A percentile compares a stretch with the other conserved stretches of the same genome.
Conservation (phyloP, 2,329 filamentous ascomycete genomes). For the Corynespora cassiicola region DNA sequence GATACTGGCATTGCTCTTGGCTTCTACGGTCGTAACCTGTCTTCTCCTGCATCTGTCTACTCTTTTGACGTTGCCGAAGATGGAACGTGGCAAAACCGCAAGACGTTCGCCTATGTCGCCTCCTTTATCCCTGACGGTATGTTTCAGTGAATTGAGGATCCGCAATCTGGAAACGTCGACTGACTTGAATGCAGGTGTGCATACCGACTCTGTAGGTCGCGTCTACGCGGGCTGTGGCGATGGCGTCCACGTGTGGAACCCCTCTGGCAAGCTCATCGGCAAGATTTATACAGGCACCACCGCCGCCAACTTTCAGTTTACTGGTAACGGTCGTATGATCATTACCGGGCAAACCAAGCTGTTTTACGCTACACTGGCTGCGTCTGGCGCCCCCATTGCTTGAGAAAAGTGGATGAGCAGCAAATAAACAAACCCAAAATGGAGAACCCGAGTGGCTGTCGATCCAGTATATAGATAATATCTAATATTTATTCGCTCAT, state of each 20-base stretch:
- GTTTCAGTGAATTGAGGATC: not conserved
- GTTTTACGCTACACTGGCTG: constrained; percentile 27
- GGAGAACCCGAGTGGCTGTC: too few relatives aligned
- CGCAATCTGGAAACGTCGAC: too few relatives aligned
- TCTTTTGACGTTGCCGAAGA: constrained; percentile 26
- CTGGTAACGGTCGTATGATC: constrained; percentile 29
- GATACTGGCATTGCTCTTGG: constrained; percentile 42
- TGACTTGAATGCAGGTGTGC: constrained; percentile 18
- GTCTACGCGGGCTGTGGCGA: constrained; percentile 60
- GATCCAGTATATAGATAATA: too few relatives aligned
- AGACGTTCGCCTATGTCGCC: constrained; percentile 27
- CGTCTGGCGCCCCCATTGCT: constrained; percentile 15
- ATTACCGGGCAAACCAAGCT: constrained; percentile 31
- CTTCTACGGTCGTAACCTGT: constrained; percentile 26
- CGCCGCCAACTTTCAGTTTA: constrained; percentile 31
- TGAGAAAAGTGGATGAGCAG: too few relatives aligned
- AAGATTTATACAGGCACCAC: constrained; percentile 29
- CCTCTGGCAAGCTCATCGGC: constrained; percentile 54
- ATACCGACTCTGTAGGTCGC: constrained; percentile 53
- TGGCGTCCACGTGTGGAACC: constrained; percentile 59
- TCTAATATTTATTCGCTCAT: too few relatives aligned
- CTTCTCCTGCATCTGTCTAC: constrained; percentile 28
- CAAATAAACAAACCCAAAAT: too few relatives aligned
- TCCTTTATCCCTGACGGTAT: constrained; percentile 25
- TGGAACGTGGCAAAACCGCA: constrained; percentile 27